Percentiles rank a stretch among this genome's conserved stretches.
phyloP scores from a whole-genome alignment of 108 stramenopile genomes.

The Conticribra weissflogii region DNA sequence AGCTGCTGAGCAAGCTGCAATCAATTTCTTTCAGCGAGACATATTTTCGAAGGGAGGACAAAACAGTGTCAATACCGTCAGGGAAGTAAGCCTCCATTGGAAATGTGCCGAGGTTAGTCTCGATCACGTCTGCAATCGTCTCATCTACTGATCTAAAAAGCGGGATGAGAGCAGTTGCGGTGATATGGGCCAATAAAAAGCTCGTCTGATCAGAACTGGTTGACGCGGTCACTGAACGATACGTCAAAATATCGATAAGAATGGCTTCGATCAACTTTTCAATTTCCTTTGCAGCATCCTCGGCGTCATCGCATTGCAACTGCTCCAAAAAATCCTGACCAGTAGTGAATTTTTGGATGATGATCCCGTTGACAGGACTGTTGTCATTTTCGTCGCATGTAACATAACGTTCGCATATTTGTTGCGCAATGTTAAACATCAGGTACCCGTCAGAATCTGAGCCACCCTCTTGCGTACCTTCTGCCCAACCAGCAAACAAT shows the following conservation, averaged over 20 bases:
- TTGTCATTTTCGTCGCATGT: slow-evolving; percentile 57
- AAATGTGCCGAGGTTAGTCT: slow-evolving; percentile 20
- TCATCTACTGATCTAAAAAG: slow-evolving; percentile 23
- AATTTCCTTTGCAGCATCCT: slow-evolving; percentile 8
- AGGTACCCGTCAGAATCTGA: slow-evolving; percentile 51
- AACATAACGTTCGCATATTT: slow-evolving; percentile 62
- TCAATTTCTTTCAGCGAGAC: slow-evolving; percentile 28
- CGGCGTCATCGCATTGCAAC: slow-evolving; percentile 21
- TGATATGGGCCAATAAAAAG: slow-evolving; percentile 26
- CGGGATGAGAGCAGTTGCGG: slow-evolving; percentile 34
- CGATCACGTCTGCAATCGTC: slow-evolving; percentile 23
- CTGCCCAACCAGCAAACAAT: slow-evolving; percentile 64
- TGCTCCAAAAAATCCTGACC: slow-evolving; percentile 6
- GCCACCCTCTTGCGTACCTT: slow-evolving; percentile 58
- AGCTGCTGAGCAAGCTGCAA: slow-evolving; percentile 37
- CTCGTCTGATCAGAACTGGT: slow-evolving; percentile 10
- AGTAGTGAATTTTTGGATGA: slow-evolving; percentile 27
- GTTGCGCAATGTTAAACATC: slow-evolving; percentile 72
- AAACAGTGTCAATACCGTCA: slow-evolving; percentile 21
- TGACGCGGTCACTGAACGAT: slow-evolving; percentile 15
- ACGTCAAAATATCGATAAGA: slow-evolving; percentile 36
- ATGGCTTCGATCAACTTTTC: slow-evolving; percentile 35
- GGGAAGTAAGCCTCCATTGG: not conserved
- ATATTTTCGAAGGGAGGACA: slow-evolving; percentile 23
- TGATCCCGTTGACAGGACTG: slow-evolving; percentile 25